Evolutionary conservation across 306 rosid species (phyloP).

Genomic region (Albizia julibrissin): DNA sequence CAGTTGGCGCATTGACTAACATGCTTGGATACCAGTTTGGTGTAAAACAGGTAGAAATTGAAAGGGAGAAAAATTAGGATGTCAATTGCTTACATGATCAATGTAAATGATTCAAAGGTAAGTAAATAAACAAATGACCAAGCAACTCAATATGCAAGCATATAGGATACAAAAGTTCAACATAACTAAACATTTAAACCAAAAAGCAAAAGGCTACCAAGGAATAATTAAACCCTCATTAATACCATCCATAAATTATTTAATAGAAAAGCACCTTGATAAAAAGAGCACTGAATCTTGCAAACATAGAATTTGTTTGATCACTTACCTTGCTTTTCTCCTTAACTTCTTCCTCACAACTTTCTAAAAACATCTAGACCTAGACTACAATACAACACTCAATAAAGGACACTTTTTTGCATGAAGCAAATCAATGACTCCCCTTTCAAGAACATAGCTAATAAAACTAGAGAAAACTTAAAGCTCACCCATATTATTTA

Average conservation of each 20-base stretch:
- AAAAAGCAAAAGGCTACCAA: neutral
- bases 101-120: neutral
- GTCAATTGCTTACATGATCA: neutral
- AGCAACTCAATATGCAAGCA: neutral
- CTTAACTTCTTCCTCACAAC: neutral
- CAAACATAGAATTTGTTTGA: neutral
- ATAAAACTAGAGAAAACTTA: neutral
- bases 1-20: neutral
- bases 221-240: neutral
- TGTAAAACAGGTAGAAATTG: neutral
- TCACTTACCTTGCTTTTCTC: neutral
- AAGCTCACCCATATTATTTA: neutral
- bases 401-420: neutral
- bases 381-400: neutral
- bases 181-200: neutral
- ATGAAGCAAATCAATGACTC: neutral
- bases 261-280: neutral
- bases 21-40: neutral
- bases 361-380: neutral
- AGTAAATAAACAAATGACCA: neutral
- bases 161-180: neutral
- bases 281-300: neutral
- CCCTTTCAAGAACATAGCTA: neutral
- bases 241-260: neutral
- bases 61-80: neutral